Evolutionary conservation across 805 yeast species (phyloP).

Genomic region (Saturnispora quitensis): DNA sequence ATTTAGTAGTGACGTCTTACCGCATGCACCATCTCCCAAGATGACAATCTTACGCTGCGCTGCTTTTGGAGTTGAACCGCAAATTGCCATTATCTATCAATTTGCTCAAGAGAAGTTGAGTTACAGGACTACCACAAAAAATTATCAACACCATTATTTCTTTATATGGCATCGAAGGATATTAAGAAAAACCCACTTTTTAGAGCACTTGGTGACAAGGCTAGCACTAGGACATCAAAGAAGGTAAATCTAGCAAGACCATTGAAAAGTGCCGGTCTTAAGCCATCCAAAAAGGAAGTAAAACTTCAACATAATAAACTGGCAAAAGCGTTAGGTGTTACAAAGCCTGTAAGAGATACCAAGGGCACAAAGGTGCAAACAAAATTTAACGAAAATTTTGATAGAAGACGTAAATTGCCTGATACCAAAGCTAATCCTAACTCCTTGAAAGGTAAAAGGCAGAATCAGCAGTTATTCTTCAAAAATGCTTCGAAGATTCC

Average conservation of each 20-base stretch:
- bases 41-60: slow-evolving; percentile 90
- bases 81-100: slow-evolving; percentile 30
- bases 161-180: background rate
- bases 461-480: slow-evolving; percentile 11
- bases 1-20: slow-evolving; percentile 88
- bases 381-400: background rate
- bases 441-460: background rate
- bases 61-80: slow-evolving; percentile 39
- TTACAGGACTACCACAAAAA: background rate
- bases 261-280: background rate
- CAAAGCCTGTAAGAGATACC: background rate
- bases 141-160: background rate
- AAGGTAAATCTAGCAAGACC: background rate
- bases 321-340: background rate
- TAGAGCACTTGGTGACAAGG: background rate
- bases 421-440: background rate
- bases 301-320: background rate
- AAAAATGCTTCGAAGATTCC: slow-evolving; percentile 18
- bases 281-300: background rate
- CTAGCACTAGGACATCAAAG: background rate
- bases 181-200: slow-evolving; percentile 2
- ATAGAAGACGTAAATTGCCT: background rate
- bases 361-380: background rate
- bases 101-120: background rate
- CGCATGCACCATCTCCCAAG: slow-evolving; percentile 97